These are phyloP conservation scores for Penicillium ucsense DNA, from an alignment of 495 filamentous ascomycete species.

Conservation along the genomic window DNA sequence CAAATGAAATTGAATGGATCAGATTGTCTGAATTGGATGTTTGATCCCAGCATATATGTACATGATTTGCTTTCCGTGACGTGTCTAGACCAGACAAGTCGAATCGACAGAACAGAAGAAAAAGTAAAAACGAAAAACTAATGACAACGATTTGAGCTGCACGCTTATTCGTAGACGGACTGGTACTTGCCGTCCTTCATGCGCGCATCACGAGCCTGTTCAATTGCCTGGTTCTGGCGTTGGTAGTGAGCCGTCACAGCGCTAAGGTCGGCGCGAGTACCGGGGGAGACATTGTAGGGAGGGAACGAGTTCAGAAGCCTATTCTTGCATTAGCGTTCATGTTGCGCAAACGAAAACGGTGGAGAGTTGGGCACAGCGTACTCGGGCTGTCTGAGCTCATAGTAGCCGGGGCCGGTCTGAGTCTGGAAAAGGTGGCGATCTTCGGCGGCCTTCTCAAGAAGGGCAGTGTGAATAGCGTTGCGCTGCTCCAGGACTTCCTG, in stretches of 20 bases:
- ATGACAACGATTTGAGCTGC: background rate
- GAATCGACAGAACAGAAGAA: constrained; percentile 11
- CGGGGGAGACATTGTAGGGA: constrained; percentile 55
- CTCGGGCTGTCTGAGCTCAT: constrained; percentile 59
- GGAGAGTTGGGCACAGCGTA: constrained; percentile 30
- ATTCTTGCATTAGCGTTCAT: background rate
- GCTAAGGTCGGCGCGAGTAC: constrained; percentile 50
- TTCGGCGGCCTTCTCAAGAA: constrained; percentile 59
- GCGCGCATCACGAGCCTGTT: constrained; percentile 36
- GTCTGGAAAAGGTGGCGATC: constrained; percentile 59
- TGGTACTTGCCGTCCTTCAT: constrained; percentile 36
- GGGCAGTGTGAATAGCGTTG: constrained; percentile 52
- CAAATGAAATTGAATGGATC: constrained; percentile 23
- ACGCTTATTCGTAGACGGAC: constrained; percentile 32
- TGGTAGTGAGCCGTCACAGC: constrained; percentile 54
- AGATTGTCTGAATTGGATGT: constrained; percentile 16
- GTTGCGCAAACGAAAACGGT: background rate
- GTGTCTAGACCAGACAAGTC: constrained; percentile 18
- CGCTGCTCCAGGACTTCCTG: constrained; percentile 45
- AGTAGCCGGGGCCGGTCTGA: constrained; percentile 31
- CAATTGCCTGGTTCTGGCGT: constrained; percentile 43
- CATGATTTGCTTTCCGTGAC: constrained; percentile 22
- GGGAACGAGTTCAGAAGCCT: constrained; percentile 44
- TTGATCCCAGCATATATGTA: constrained; percentile 32
- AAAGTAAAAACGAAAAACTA: background rate